Evolutionary conservation across 2,329 filamentous ascomycete species (phyloP).

Genomic region (Trichophyton schoenleinii): DNA sequence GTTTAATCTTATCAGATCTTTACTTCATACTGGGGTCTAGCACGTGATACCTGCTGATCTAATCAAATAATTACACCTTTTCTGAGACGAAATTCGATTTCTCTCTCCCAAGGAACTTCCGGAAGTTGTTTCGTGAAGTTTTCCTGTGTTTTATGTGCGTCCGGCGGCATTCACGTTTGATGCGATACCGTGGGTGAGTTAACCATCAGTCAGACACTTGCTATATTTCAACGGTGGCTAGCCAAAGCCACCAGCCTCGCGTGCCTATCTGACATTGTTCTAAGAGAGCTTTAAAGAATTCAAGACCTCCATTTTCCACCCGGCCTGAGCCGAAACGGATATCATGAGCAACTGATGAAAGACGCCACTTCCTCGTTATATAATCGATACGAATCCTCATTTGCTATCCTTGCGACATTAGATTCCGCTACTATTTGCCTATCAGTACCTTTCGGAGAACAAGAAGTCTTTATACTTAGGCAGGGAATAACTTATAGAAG

Average conservation of each 20-base stretch:
- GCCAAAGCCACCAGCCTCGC: not conserved
- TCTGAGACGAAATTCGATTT: not conserved
- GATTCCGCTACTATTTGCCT: not conserved
- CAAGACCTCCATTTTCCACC: not conserved
- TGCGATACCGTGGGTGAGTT: not conserved
- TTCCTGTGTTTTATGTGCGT: no score
- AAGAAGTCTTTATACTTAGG: not conserved
- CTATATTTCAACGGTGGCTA: constrained; percentile 25
- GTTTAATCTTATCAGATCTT: constrained; percentile 1
- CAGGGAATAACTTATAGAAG: not conserved
- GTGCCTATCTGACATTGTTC: not conserved
- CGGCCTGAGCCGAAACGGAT: not conserved
- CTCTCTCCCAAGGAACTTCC: not conserved
- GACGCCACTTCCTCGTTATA: not conserved
- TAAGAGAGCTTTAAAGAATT: not conserved
- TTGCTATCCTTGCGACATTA: not conserved
- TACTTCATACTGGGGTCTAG: not conserved
- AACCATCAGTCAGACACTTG: not conserved
- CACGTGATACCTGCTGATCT: not conserved
- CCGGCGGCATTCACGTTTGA: not conserved
- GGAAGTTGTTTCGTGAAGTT: not conserved
- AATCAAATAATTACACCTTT: not conserved
- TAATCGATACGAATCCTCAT: not conserved
- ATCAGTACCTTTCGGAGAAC: not conserved
- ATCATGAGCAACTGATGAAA: not conserved